Conservation (phyloP, 768 basidiomycete species). For the Crucibulum laeve region DNA sequence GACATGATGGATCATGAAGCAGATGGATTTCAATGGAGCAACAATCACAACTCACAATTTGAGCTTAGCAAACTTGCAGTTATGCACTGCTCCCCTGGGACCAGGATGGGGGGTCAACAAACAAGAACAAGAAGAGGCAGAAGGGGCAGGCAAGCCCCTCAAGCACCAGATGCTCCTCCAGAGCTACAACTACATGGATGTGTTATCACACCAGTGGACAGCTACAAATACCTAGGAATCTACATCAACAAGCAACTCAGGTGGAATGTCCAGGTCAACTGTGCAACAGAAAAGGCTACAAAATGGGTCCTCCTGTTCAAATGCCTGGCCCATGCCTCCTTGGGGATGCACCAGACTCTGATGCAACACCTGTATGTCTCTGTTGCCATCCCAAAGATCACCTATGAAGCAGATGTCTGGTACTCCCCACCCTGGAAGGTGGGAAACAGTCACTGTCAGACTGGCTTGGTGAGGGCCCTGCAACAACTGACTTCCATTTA, state of each 20-base stretch:
- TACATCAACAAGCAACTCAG: constrained; percentile 10
- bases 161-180: too few species aligned
- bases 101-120: too few species aligned
- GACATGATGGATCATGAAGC: constrained; percentile 18
- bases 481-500: constrained; percentile 9
- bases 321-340: constrained; percentile 1
- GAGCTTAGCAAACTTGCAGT: constrained; percentile 24
- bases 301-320: background rate
- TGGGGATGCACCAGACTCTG: constrained; percentile 6
- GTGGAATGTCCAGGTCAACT: constrained; percentile 8
- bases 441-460: background rate
- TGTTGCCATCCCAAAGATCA: constrained; percentile 14
- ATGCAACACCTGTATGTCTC: constrained; percentile 12
- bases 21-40: constrained; percentile 20
- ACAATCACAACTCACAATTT: constrained; percentile 22
- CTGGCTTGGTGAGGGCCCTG: constrained; percentile 3
- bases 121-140: background rate
- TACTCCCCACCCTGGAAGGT: constrained; percentile 10
- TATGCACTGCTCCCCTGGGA: constrained; percentile 14
- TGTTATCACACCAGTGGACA: background rate
- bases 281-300: constrained; percentile 7
- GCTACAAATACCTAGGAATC: constrained; percentile 12
- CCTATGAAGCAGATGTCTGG: constrained; percentile 16
- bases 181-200: background rate
- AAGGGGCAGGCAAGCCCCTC: background rate